Percentiles rank a stretch among this genome's conserved stretches.
Conservation (phyloP, 495 filamentous ascomycete species). For the Trypethelium eluteriae region DNA sequence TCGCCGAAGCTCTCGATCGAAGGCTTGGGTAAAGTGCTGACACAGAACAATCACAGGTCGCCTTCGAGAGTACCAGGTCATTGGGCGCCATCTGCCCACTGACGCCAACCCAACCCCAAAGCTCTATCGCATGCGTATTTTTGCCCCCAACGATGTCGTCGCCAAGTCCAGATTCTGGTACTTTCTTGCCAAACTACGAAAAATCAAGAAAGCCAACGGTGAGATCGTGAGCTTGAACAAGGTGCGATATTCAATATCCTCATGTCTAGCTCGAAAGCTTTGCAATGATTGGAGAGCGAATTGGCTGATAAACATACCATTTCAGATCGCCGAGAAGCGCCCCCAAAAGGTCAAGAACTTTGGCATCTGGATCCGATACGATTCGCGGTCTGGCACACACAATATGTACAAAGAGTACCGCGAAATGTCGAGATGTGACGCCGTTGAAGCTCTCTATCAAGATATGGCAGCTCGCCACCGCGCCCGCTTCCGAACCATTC, state of each 20-base stretch:
- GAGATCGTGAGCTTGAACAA: conserved; percentile 96
- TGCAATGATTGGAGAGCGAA: background rate
- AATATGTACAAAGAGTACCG: conserved; percentile 99
- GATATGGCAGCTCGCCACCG: conserved; percentile 99
- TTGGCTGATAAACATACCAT: conserved; percentile 12
- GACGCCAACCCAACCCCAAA: conserved; percentile 91
- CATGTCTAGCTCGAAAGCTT: background rate
- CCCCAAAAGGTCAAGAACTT: conserved; percentile 99
- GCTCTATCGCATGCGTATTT: conserved; percentile 99
- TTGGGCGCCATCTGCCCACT: conserved; percentile 95
- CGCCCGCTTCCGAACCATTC: conserved; percentile 92
- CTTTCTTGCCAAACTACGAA: conserved; percentile 95
- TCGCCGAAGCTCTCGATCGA: background rate
- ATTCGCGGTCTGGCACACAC: conserved; percentile 98
- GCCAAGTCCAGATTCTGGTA: conserved; percentile 99
- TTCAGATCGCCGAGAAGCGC: conserved; percentile 93
- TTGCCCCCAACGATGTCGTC: conserved; percentile 92
- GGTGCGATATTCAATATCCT: conserved; percentile 50
- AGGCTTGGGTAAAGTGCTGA: background rate
- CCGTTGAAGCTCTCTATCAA: conserved; percentile 95
- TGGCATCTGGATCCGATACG: conserved; percentile 99
- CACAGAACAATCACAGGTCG: conserved; percentile 55
- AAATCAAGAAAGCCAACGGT: conserved; percentile 99
- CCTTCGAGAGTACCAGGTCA: conserved; percentile 99
- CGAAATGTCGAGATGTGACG: conserved; percentile 89